Conservation (phyloP, 2,329 filamentous ascomycete species). For the Penicillium sp. region DNA sequence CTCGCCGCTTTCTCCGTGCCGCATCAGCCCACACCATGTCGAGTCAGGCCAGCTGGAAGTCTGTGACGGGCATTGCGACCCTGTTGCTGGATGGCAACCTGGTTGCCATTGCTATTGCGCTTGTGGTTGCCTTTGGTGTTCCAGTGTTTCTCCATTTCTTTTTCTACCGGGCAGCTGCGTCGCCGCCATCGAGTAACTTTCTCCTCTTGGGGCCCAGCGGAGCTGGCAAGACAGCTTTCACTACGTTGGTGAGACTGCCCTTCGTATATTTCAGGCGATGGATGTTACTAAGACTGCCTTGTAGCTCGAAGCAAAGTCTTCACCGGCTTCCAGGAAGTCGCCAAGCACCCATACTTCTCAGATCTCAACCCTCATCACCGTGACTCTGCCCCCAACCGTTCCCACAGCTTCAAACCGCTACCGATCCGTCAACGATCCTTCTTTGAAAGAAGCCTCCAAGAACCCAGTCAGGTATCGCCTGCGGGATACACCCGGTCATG, state of each 20-base stretch:
- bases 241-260: conserved; percentile 66
- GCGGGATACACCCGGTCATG: conserved; percentile 87
- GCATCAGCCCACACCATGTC: conserved; percentile 27
- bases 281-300: background rate
- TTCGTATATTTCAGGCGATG: background rate
- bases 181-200: conserved; percentile 68
- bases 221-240: conserved; percentile 82
- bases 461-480: conserved; percentile 43
- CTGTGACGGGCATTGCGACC: conserved; percentile 41
- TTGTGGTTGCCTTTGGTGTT: conserved; percentile 69
- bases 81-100: conserved; percentile 46
- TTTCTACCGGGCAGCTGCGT: conserved; percentile 66
- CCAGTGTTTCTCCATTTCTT: conserved; percentile 77
- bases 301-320: conserved; percentile 50
- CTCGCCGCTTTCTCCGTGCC: conserved; percentile 6
- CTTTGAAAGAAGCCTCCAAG: conserved; percentile 56
- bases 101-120: conserved; percentile 62
- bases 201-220: conserved; percentile 80
- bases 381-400: conserved; percentile 56
- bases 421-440: conserved; percentile 66
- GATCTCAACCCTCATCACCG: conserved; percentile 57
- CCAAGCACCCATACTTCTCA: conserved; percentile 64
- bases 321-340: conserved; percentile 35
- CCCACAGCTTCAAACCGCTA: conserved; percentile 62
- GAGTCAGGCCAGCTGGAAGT: conserved; percentile 38